phyloP scores from a whole-genome alignment of 1,284 basidiomycete species.

The Rhodofomes roseus region DNA sequence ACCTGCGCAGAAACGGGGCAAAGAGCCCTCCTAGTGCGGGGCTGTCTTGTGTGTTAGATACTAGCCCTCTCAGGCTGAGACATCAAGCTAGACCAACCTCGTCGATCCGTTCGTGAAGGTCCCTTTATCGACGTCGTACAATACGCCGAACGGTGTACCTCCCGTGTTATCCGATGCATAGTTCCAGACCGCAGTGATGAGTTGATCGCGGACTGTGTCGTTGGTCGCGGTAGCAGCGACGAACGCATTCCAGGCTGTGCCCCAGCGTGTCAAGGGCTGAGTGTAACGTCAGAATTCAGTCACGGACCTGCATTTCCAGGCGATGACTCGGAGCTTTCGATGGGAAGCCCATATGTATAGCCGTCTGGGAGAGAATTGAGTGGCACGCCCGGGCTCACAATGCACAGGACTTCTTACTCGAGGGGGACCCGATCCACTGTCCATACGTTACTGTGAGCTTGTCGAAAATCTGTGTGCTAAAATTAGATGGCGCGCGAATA shows the following conservation, averaged over 20 bases:
- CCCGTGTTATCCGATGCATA: conserved; percentile 16
- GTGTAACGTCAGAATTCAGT: not conserved
- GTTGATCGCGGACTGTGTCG: conserved; percentile 11
- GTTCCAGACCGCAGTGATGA: conserved; percentile 17
- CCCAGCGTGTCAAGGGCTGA: not conserved
- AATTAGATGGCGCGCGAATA: not conserved
- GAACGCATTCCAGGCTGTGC: conserved; percentile 22
- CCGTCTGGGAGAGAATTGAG: not conserved
- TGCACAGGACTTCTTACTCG: not conserved
- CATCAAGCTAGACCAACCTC: conserved; percentile 13
- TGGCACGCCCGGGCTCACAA: not conserved
- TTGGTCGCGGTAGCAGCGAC: conserved; percentile 19
- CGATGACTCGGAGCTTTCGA: conserved; percentile 10
- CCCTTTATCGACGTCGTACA: conserved; percentile 13
- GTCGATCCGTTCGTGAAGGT: conserved; percentile 6
- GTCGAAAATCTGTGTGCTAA: not conserved
- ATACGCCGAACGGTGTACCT: conserved; percentile 11
- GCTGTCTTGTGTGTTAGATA: not conserved
- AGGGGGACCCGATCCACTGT: not conserved
- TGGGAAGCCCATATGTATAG: conserved; percentile 10
- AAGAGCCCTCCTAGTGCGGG: conserved; percentile 14
- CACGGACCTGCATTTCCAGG: not conserved
- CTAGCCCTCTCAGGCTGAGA: not conserved
- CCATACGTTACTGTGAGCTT: not conserved
- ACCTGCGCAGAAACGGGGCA: not conserved